These are phyloP conservation scores for Wickerhamiella lipophila DNA, from an alignment of 805 yeast species.

Conservation along the genomic window DNA sequence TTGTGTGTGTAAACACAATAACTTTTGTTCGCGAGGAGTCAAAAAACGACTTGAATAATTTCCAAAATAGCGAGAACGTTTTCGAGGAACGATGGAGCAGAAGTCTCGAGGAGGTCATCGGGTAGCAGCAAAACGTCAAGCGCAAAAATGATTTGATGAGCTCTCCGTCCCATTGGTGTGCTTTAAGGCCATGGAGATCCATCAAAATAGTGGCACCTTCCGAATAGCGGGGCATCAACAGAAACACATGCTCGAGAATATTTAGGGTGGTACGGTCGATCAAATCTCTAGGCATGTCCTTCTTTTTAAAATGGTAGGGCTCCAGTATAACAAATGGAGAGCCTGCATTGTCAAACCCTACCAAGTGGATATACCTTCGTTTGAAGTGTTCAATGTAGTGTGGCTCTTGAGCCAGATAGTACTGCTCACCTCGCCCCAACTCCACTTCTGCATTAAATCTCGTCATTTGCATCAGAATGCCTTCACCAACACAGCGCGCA, in stretches of 20 bases:
- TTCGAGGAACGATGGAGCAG: neutral
- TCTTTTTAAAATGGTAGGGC: neutral
- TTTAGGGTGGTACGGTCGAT: neutral
- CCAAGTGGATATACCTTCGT: neutral
- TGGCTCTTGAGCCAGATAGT: constrained; percentile 20
- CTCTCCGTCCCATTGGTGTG: neutral
- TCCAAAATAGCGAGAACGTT: neutral
- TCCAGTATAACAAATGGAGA: neutral
- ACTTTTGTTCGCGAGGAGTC: neutral
- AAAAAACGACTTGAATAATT: neutral
- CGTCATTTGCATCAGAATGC: neutral
- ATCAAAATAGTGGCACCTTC: neutral
- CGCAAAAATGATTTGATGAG: neutral
- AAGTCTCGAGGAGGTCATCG: neutral
- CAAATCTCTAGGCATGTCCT: neutral
- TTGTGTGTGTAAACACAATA: constrained; percentile 35
- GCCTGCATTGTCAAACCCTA: neutral
- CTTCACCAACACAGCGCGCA: neutral
- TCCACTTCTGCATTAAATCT: constrained; percentile 45
- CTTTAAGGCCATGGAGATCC: neutral
- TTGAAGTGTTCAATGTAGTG: neutral
- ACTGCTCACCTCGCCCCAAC: constrained; percentile 57
- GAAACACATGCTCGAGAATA: neutral
- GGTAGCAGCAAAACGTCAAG: neutral
- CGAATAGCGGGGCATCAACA: neutral